phyloP scores from a whole-genome alignment of 1,284 basidiomycete species.

The Cutaneotrichosporon sp. region DNA sequence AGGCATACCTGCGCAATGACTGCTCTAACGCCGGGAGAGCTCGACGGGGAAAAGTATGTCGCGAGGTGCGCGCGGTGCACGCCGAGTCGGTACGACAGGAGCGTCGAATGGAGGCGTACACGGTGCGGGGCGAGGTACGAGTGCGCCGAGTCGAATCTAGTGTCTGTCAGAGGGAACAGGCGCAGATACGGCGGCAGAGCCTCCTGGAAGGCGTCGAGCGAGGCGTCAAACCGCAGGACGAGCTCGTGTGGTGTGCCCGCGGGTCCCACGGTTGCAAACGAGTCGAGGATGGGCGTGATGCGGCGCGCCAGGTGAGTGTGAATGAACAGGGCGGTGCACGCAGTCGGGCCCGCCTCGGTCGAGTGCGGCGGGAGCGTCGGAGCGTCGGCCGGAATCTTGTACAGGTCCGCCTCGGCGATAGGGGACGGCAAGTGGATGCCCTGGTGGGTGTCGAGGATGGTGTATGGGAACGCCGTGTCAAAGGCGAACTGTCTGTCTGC shows the following conservation, averaged over 20 bases:
- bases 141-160: conserved; percentile 31
- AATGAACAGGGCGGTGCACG: conserved; percentile 38
- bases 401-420: conserved; percentile 39
- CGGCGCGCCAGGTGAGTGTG: conserved; percentile 38
- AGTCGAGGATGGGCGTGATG: conserved; percentile 39
- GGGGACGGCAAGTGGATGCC: conserved; percentile 39
- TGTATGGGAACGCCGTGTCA: conserved; percentile 42
- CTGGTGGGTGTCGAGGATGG: conserved; percentile 39
- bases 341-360: conserved; percentile 33
- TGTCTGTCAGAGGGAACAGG: conserved; percentile 39
- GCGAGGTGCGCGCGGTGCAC: conserved; percentile 37
- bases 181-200: conserved; percentile 39
- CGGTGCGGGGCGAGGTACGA: conserved; percentile 38
- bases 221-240: conserved; percentile 35
- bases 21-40: conserved; percentile 24
- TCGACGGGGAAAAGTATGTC: conserved; percentile 29
- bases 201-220: conserved; percentile 39
- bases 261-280: conserved; percentile 35
- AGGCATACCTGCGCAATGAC: conserved; percentile 35
- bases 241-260: conserved; percentile 33
- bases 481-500: conserved; percentile 40
- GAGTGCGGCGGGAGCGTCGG: conserved; percentile 30
- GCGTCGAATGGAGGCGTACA: conserved; percentile 33
- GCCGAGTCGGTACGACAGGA: conserved; percentile 35
- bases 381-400: conserved; percentile 27